phyloP scores from a whole-genome alignment of 2,329 filamentous ascomycete genomes.

The Escovopsis weberi region DNA sequence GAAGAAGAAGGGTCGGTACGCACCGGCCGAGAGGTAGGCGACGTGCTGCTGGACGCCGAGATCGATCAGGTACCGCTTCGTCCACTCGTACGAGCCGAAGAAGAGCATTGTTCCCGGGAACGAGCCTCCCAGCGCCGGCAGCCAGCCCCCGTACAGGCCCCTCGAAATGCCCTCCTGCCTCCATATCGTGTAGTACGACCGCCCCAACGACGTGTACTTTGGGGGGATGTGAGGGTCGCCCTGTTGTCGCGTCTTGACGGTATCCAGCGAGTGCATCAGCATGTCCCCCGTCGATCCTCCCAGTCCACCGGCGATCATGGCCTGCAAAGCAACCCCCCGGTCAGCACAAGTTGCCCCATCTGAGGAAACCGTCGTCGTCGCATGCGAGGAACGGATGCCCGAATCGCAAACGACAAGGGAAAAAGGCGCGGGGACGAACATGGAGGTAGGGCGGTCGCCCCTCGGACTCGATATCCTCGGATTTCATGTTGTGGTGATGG shows the following conservation, averaged over 20 bases:
- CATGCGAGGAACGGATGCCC: no score
- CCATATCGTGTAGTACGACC: constrained; percentile 85
- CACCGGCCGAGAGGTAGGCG: constrained; percentile 75
- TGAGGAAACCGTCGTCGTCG: no score
- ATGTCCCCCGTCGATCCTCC: constrained; percentile 91
- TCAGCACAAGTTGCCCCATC: constrained; percentile 3
- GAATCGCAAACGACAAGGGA: not conserved
- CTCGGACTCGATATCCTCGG: constrained; percentile 26
- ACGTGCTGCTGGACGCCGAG: constrained; percentile 66
- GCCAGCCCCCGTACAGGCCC: constrained; percentile 86
- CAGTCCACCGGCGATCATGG: constrained; percentile 88
- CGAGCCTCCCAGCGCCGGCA: constrained; percentile 79
- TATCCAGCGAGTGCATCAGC: constrained; percentile 97
- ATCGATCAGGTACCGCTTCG: constrained; percentile 81
- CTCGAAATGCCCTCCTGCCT: constrained; percentile 77
- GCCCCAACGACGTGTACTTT: constrained; percentile 80
- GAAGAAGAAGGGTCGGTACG: constrained; percentile 6
- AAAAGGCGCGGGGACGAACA: constrained; percentile 16
- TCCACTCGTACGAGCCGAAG: constrained; percentile 93
- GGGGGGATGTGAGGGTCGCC: constrained; percentile 87
- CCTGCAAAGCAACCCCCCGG: constrained; percentile 31
- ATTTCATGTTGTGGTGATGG: constrained; percentile 20
- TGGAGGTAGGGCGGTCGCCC: constrained; percentile 30
- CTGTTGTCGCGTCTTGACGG: constrained; percentile 95
- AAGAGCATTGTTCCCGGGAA: constrained; percentile 91